Conservation (phyloP, 2,329 filamentous ascomycete species). For the Venturia oleaginea region DNA sequence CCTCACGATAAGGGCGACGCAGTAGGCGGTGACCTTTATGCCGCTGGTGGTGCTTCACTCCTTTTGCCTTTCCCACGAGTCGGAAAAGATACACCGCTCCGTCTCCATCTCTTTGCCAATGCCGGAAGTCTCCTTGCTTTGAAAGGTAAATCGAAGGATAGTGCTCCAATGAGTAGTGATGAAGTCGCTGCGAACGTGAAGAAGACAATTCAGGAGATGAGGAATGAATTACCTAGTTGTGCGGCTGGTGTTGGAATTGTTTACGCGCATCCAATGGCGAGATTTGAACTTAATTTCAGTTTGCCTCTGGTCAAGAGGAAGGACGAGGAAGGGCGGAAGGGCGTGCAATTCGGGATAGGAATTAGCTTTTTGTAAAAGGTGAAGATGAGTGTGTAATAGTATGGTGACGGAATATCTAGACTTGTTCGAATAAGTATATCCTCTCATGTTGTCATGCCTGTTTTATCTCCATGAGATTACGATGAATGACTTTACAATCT, state of each 20-base stretch:
- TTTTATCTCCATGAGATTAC: background rate
- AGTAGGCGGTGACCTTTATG: slow-evolving; percentile 84
- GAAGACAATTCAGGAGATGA: slow-evolving; percentile 59
- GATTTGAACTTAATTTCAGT: slow-evolving; percentile 94
- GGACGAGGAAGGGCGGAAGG: slow-evolving; percentile 84
- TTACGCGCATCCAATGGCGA: slow-evolving; percentile 85
- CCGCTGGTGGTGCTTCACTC: slow-evolving; percentile 78
- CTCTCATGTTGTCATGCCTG: background rate
- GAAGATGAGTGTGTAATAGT: background rate
- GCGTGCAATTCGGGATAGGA: slow-evolving; percentile 88
- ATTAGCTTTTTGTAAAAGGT: slow-evolving; percentile 75
- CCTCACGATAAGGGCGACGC: slow-evolving; percentile 79
- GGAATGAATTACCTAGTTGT: slow-evolving; percentile 65
- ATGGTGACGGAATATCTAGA: background rate
- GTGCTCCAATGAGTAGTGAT: slow-evolving; percentile 39
- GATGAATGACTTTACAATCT: background rate
- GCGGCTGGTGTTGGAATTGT: slow-evolving; percentile 85
- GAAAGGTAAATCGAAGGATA: slow-evolving; percentile 38
- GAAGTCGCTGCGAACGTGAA: slow-evolving; percentile 47
- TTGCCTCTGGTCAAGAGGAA: slow-evolving; percentile 72
- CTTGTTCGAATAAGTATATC: background rate
- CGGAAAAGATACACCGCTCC: slow-evolving; percentile 72
- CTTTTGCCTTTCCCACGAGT: slow-evolving; percentile 76
- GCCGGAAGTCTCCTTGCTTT: slow-evolving; percentile 77
- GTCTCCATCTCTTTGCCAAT: slow-evolving; percentile 86